Evolutionary conservation across 441 rosid genomes (phyloP), one percentile per base, ranked within the genome.

Genomic region (Corymbia calophylla): DNA sequence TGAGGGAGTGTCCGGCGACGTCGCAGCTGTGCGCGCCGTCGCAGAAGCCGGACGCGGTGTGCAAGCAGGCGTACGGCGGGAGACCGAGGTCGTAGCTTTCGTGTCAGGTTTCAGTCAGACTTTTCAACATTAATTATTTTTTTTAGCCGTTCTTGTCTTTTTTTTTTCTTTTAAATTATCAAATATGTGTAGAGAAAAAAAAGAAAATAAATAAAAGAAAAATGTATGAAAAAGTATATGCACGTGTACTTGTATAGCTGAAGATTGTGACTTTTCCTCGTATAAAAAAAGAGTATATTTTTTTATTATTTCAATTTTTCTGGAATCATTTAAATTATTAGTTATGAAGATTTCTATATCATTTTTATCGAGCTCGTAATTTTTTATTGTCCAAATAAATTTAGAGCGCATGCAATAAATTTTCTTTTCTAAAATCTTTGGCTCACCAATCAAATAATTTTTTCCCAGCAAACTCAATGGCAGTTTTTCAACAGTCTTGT

Each of bases 41-140:
- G 39, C 99, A 97, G 92, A 97, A 97, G 90, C 92, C 99, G 29
- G 89, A 70, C 55, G 91, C 94, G 17, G 87, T 95, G 14, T 97
- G 99, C 89, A 95, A 92, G 89, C 97, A 91, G 91, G 99, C 96
- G 90, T 96, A 95, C 73, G 96, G 99, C 70, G 94, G 97, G 87
- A 95, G 94, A 92, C 96, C 94, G 87, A 95, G 88, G 93, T 87
- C 94, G 53, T 95, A 93, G 90, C 53, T 14, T 86, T 91, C 39
- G 47, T 18, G 84, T 73, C 84, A 39, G 84, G 84, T 39, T 73
- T 73, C n/a, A 73, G 88, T 90, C 91, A 68, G 73, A 35, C 54
- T 56, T 58, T 49, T 73, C 81, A 27, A 47, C 53, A 10, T 77
- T 16, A 9, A 9, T 73, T 56, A 64, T 80, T 89, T 86, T 56